Evolutionary conservation across 139 green algal species (phyloP).

Genomic region (Chlorella sp.): DNA sequence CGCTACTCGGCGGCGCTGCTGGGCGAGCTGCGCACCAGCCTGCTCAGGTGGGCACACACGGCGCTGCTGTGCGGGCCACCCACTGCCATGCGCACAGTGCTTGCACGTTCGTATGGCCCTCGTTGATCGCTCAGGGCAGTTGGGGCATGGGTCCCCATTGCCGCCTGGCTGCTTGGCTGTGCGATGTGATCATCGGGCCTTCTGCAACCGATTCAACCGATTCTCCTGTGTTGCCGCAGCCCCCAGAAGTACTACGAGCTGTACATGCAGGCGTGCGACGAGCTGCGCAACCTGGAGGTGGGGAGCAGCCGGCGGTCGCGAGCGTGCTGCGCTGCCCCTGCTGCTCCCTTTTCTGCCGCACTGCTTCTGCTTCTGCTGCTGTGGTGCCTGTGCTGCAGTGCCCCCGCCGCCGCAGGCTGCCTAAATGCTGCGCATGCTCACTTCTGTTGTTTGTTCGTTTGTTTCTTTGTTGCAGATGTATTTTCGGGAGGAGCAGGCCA

Average conservation of each 20-base stretch:
- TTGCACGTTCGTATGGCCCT: too few relatives aligned
- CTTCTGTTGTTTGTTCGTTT: not conserved
- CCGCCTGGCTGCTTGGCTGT: too few relatives aligned
- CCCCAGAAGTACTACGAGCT: constrained; percentile 99
- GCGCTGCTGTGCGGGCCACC: too few relatives aligned
- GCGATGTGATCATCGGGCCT: too few relatives aligned
- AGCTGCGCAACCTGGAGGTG: constrained; percentile 84
- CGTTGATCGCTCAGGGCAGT: too few relatives aligned
- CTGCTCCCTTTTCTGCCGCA: not conserved
- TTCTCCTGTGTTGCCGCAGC: constrained; percentile 1
- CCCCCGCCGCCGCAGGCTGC: not conserved
- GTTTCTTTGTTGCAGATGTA: constrained; percentile 59
- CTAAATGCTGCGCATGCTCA: not conserved
- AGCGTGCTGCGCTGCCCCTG: not conserved
- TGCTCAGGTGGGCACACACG: constrained; percentile 58
- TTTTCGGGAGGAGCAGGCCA: constrained; percentile 84
- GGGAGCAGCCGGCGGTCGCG: not conserved
- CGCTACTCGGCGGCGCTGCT: constrained; percentile 91
- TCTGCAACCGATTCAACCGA: too few relatives aligned
- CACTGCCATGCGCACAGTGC: too few relatives aligned
- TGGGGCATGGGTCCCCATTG: too few relatives aligned
- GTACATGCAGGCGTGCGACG: constrained; percentile 92
- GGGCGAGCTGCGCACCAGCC: constrained; percentile 92
- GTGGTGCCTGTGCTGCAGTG: too few relatives aligned
- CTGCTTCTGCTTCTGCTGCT: not conserved